Base-by-base conservation (phyloP, 192 early-diverging fungal genomes). In the Coemansia sp. region DNA sequence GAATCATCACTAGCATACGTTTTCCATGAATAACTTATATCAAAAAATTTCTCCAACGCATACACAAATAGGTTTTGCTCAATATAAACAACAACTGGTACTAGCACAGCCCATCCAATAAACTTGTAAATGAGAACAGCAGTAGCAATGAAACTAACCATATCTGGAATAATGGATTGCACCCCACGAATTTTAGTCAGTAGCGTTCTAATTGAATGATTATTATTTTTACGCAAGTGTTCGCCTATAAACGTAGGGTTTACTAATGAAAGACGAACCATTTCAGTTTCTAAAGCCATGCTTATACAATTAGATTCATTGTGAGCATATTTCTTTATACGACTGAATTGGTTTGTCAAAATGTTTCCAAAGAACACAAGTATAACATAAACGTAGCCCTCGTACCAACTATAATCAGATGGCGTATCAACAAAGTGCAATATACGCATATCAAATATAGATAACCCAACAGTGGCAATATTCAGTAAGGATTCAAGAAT, bases 181-280 rank as follows among this genome's bases (percentile, higher is more conserved):
- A 8, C 1, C 12, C 46, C 16, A 0, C 26, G 26, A 0, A 26
- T 26, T 26, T 26, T 26, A 26, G 10, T 3, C 16, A 15, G 10
- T 47, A 47, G 16, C 16, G 1, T n/a, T 15, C 12, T 47, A 47
- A 47, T n/a, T 15, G 46, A 11, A n/a, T 58, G 32, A 47, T 45
- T 32, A 8, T 3, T 48, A 21, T 54, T 40, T 5, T 37, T n/a
- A 21, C 45, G 63, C 8, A 51, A 11, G 5, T 63, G 45, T 8
- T 42, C 45, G 8, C 54, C 55, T 32, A 57, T 48, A 12, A 73
- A 21, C 6, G 61, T 63, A 19, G 51, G 47, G 36, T 32, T 39
- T 0, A 37, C 10, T 10, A 78, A 51, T 3, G 76, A 67, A 48
- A 73, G 42, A 10, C 76, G 63, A 55, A 66, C 42, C 15, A 78